Evolutionary conservation across 2,329 filamentous ascomycete genomes (phyloP).

Genomic region (Cordyceps fumosorosea): DNA sequence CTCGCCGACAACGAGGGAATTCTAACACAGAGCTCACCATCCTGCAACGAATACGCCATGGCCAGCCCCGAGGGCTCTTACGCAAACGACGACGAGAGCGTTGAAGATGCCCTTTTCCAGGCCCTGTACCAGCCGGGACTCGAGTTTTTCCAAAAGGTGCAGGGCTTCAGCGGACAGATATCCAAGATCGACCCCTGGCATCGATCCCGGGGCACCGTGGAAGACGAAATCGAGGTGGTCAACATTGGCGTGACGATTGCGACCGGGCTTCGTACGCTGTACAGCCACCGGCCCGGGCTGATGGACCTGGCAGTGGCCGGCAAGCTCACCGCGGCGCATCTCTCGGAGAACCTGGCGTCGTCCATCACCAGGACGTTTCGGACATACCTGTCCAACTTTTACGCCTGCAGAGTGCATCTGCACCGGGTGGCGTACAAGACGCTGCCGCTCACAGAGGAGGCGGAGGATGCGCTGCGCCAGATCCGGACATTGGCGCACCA

Average conservation of each 20-base stretch:
- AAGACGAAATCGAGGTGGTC: neutral
- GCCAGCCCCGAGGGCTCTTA: neutral
- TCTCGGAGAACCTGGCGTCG: neutral
- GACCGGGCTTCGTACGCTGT: neutral
- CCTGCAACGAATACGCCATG: neutral
- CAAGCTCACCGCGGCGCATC: neutral
- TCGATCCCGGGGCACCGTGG: neutral
- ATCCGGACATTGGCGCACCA: neutral
- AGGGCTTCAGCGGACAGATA: neutral
- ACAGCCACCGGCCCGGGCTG: neutral
- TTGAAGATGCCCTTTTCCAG: neutral
- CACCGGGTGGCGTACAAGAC: neutral
- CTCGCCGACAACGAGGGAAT: neutral
- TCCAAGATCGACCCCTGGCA: neutral
- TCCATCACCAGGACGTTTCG: neutral
- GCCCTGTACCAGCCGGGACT: neutral
- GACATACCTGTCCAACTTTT: neutral
- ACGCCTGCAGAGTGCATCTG: neutral
- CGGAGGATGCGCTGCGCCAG: neutral
- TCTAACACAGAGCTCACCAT: neutral
- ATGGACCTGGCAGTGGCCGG: neutral
- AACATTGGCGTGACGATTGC: neutral
- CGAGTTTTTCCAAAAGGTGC: neutral
- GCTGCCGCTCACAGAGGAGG: neutral
- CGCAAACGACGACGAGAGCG: neutral